A percentile compares a stretch with the other conserved stretches of the same genome.
Evolutionary conservation across 139 green algal species (phyloP).

Genomic region (Micractinium sp.): DNA sequence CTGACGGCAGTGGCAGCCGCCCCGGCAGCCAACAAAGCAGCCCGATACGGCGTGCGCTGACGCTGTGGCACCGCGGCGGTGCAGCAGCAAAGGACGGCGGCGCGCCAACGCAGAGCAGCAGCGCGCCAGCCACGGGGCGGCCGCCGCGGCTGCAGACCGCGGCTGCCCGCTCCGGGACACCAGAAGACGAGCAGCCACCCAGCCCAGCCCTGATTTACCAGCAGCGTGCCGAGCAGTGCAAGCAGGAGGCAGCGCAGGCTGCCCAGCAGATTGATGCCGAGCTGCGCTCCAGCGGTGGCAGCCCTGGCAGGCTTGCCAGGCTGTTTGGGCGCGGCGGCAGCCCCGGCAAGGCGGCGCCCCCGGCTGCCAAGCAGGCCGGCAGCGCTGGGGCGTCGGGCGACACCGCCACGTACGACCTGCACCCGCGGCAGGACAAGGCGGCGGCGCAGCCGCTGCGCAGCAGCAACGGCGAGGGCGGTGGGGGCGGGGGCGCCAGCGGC

Average conservation of each 20-base stretch:
- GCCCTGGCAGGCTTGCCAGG: background rate
- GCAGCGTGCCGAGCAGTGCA: conserved; percentile 2
- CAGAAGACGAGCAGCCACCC: background rate
- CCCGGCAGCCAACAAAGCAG: background rate
- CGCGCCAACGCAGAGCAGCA: background rate
- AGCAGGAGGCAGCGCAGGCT: background rate
- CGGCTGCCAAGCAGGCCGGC: background rate
- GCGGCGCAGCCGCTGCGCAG: conserved; percentile 4
- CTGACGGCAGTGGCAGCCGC: background rate
- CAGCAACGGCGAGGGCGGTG: too few relatives aligned
- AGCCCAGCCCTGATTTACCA: conserved; percentile 4
- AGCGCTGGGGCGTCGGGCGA: background rate
- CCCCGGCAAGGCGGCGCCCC: background rate
- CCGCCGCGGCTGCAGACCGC: background rate
- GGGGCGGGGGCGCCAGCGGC: background rate
- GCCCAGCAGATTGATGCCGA: background rate
- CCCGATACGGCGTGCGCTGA: background rate
- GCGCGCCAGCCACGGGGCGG: background rate
- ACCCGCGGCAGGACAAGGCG: background rate
- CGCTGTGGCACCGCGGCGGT: background rate
- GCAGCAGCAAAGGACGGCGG: too few relatives aligned
- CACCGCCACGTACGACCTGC: background rate
- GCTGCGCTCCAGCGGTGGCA: background rate
- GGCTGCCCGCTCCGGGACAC: background rate
- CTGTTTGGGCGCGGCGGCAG: background rate